Evolutionary conservation across 1,284 basidiomycete species (phyloP).

Genomic region (Amylostereum chailletii): DNA sequence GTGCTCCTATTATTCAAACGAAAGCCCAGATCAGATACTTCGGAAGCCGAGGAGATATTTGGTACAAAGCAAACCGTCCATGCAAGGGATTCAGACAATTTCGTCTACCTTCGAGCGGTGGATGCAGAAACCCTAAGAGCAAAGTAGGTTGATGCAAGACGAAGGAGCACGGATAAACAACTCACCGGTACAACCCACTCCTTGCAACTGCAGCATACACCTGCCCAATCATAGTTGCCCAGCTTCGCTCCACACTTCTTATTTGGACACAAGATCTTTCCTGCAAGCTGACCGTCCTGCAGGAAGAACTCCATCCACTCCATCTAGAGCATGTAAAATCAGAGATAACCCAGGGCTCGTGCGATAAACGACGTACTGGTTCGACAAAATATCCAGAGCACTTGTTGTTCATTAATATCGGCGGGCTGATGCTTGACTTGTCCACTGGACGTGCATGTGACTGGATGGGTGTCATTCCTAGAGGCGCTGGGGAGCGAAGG

Average conservation of each 20-base stretch:
- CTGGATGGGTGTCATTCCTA: conserved; percentile 23
- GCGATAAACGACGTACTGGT: conserved; percentile 50
- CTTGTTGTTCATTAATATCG: conserved; percentile 65
- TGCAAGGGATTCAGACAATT: conserved; percentile 30
- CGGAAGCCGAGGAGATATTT: not conserved
- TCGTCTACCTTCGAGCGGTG: conserved; percentile 88
- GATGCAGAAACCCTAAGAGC: conserved; percentile 76
- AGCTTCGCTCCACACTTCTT: conserved; percentile 85
- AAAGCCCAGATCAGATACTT: conserved; percentile 11
- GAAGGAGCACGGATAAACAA: conserved; percentile 9
- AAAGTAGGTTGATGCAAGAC: conserved; percentile 1
- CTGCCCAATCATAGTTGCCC: conserved; percentile 96
- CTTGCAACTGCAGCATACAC: conserved; percentile 85
- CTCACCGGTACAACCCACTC: conserved; percentile 85
- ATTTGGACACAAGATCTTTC: conserved; percentile 90
- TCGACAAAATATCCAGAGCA: conserved; percentile 97
- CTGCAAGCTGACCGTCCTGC: conserved; percentile 64
- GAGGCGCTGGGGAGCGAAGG: conserved; percentile 26
- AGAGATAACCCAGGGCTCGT: not conserved
- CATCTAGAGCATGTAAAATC: conserved; percentile 39
- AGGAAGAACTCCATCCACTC: conserved; percentile 92
- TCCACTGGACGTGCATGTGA: conserved; percentile 15
- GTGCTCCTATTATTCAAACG: no score
- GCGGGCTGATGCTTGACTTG: conserved; percentile 34
- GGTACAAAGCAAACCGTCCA: not conserved